These are phyloP conservation scores for Bimuria novae-zelandiae DNA, from an alignment of 2,329 filamentous ascomycete genomes.

Conservation along the genomic window DNA sequence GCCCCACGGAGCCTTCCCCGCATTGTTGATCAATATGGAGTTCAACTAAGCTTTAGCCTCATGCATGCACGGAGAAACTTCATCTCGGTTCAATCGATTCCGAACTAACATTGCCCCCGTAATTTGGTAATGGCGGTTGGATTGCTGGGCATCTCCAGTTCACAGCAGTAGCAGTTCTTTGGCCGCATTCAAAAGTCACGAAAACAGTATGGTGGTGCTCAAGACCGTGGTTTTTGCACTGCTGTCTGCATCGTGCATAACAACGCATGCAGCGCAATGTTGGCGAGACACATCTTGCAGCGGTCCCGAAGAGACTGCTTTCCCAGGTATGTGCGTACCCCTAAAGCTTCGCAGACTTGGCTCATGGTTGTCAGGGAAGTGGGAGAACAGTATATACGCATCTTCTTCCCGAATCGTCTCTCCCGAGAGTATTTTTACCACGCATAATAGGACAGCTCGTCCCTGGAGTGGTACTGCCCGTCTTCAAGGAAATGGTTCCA, in stretches of 20 bases:
- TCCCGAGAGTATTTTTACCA: slow-evolving; percentile 52
- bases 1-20: slow-evolving; percentile 7
- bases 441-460: slow-evolving; percentile 34
- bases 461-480: slow-evolving; percentile 34
- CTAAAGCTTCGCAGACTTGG: background rate
- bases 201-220: background rate
- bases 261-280: slow-evolving; percentile 42
- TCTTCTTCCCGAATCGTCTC: slow-evolving; percentile 57
- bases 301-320: slow-evolving; percentile 55
- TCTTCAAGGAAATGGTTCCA: slow-evolving; percentile 55
- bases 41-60: slow-evolving; percentile 7
- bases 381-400: slow-evolving; percentile 64
- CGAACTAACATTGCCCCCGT: background rate
- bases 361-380: slow-evolving; percentile 49
- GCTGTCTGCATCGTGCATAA: background rate
- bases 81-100: slow-evolving; percentile 13
- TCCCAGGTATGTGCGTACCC: slow-evolving; percentile 36
- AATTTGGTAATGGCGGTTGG: background rate
- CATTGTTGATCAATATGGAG: slow-evolving; percentile 12
- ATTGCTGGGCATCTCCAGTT: background rate
- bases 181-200: background rate
- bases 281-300: slow-evolving; percentile 62
- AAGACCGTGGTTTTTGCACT: slow-evolving; percentile 22
- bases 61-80: slow-evolving; percentile 12
- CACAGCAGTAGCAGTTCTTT: background rate